Base-by-base conservation (phyloP, 257 asterid genomes). In the Solanum appendiculatum region DNA sequence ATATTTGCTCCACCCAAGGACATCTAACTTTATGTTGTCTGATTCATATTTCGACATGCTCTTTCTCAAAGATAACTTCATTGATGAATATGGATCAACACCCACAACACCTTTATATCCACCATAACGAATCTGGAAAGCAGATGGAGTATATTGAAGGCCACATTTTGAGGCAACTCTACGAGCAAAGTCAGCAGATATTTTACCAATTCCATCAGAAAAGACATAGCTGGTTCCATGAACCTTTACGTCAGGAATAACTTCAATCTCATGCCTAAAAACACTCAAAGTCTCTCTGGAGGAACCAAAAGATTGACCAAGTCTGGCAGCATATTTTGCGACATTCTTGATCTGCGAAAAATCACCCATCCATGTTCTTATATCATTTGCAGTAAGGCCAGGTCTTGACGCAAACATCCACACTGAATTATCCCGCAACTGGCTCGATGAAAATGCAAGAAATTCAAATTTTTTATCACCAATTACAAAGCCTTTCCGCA, bases 81-180 rank as follows among this genome's bases (percentile, higher is more conserved):
- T 21, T 3, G 86, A 73, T 21, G 97, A 93, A 77, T 37, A 46
- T 39, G 95, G 98, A 88, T 94, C 97, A 25, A 95, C 87, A 8
- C 96, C 98, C 89, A 96, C 98, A 37, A 96, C 99, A 12, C 98
- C 99, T 92, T 96, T 96, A 85, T 91, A 96, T 75, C 98, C 98
- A 81, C 94, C 98, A 80, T 94, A 95, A 25, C 99, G 94, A 66
- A 96, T 95, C 89, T 96, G 99, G 85, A 93, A 96, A 54, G 98
- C 95, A 5, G 99, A 96, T 23, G 99, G 99, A 20, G 89, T 64
- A 77, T 74, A 74, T 80, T 40, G 91, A 23, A 94, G 86, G n/a
- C 98, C 94, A 87, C 98, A 96, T 88, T 94, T 94, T 10, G 9
- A 34, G 73, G 99, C 97, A 85, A 96, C 98, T 37, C 86, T 88